Conservation (phyloP, 2,329 filamentous ascomycete species). For the Fusarium liriodendri region DNA sequence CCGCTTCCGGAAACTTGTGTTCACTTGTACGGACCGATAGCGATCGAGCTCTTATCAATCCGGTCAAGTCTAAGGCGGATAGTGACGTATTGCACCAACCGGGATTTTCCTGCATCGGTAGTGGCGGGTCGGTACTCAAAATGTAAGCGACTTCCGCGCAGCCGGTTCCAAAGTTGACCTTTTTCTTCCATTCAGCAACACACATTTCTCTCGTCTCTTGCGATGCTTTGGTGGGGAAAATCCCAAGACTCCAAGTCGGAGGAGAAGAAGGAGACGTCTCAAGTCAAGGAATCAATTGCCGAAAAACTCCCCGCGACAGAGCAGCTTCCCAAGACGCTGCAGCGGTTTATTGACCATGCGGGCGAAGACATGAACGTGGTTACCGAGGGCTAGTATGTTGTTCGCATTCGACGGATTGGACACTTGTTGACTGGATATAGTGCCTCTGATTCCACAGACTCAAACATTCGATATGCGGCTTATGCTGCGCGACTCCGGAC, state of each 20-base stretch:
- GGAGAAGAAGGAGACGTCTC: slow-evolving; percentile 40
- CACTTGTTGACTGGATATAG: slow-evolving; percentile 41
- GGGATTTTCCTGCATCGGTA: slow-evolving; percentile 5
- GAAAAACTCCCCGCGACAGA: slow-evolving; percentile 60
- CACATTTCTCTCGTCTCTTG: neutral
- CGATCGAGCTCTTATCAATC: neutral
- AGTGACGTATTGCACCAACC: neutral
- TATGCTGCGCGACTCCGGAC: slow-evolving; percentile 89
- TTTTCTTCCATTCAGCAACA: neutral
- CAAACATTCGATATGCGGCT: slow-evolving; percentile 88
- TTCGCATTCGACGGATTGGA: slow-evolving; percentile 7
- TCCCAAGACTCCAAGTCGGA: slow-evolving; percentile 49
- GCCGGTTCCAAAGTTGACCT: slow-evolving; percentile 6
- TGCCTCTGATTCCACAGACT: slow-evolving; percentile 81
- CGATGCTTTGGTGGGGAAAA: slow-evolving; percentile 59
- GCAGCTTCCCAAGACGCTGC: slow-evolving; percentile 66
- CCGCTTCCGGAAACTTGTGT: neutral
- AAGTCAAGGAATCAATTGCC: slow-evolving; percentile 51
- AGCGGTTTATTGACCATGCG: slow-evolving; percentile 67
- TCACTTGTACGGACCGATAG: neutral
- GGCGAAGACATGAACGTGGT: slow-evolving; percentile 79
- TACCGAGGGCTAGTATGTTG: slow-evolving; percentile 80
- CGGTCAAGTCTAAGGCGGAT: neutral
- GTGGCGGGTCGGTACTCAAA: slow-evolving; percentile 29
- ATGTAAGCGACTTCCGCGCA: slow-evolving; percentile 26